Base-by-base conservation (phyloP, 1,139 yeast species). In the Zygosaccharomyces sapae region DNA sequence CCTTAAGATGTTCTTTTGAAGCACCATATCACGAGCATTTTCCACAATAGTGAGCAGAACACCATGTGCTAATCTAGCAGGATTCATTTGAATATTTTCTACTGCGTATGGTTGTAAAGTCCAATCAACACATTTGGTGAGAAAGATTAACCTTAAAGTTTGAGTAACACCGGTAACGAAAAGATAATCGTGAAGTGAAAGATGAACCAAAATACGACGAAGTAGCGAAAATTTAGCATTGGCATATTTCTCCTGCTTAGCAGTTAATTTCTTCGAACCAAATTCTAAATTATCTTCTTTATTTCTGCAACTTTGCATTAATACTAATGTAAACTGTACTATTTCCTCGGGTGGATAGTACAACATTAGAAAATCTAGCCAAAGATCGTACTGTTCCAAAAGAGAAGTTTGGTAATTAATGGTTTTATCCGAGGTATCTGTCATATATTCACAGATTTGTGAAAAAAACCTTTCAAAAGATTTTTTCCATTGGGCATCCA, bases 391-490 rank as follows among this genome's bases (percentile, higher is more conserved):
- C 18, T 75, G 74, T 44, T 81, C 85, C 55, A 83, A 61, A 31
- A 84, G 66, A 39, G 77, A 65, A 10, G 79, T 70, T 61, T 83
- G 90, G 60, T 83, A 89, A 36, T 75, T 73, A 37, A 79, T 70
- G 49, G 81, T 70, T 0, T 72, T 57, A 4, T 73, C 74, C 12
- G 77, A 71, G 35, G 72, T 73, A 30, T 77, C 63, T 0, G 74
- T 62, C 49, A 83, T 70, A 59, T 83, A 82, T 18, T 63, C 62
- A 2, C 79, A 65, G 20, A 76, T 70, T 0, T 79, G 58, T 56
- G 70, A 66, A 61, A 76, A 59, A 65, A 55, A 33, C 65, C 65
- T 45, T 56, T 57, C 65, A 59, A 65, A 18, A 54, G 56, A 20
- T 57, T 48, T 56, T 62, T 56, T 55, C 75, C 80, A 12, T 57